These are phyloP conservation scores for Beauveria brongniartii DNA, from an alignment of 2,329 filamentous ascomycete genomes.

Conservation along the genomic window DNA sequence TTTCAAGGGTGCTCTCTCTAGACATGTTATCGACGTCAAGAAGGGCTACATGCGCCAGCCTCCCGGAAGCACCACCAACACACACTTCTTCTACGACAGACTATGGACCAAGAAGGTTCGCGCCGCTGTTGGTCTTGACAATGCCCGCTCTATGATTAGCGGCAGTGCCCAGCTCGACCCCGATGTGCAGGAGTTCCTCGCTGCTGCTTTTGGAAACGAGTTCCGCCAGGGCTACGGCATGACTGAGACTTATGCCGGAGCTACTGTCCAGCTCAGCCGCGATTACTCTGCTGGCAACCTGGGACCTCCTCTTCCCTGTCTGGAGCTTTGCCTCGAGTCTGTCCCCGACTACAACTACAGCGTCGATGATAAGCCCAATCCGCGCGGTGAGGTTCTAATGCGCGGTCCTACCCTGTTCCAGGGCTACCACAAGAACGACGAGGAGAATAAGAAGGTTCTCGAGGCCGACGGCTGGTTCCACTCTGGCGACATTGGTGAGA, in stretches of 20 bases:
- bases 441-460: conserved; percentile 76
- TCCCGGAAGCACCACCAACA: conserved; percentile 65
- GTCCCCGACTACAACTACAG: conserved; percentile 93
- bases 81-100: conserved; percentile 69
- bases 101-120: conserved; percentile 88
- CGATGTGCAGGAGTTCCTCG: conserved; percentile 79
- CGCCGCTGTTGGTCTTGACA: conserved; percentile 73
- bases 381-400: conserved; percentile 82
- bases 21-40: conserved; percentile 74
- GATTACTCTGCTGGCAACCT: conserved; percentile 78
- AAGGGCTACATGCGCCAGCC: conserved; percentile 67
- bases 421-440: conserved; percentile 85
- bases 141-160: conserved; percentile 65
- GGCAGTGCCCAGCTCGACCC: conserved; percentile 93
- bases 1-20: conserved; percentile 71
- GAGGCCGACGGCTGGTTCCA: conserved; percentile 94
- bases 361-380: conserved; percentile 77
- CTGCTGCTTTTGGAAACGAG: conserved; percentile 69
- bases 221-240: conserved; percentile 88
- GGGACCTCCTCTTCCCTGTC: conserved; percentile 58
- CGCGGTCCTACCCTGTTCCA: conserved; percentile 71
- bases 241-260: conserved; percentile 84
- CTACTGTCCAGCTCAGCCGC: conserved; percentile 55
- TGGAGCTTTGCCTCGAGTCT: conserved; percentile 75
- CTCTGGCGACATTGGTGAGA: conserved; percentile 81